Evolutionary conservation across 805 yeast genomes (phyloP), one percentile per base, ranked within the genome.

Genomic region (Huiozyma naganishii): DNA sequence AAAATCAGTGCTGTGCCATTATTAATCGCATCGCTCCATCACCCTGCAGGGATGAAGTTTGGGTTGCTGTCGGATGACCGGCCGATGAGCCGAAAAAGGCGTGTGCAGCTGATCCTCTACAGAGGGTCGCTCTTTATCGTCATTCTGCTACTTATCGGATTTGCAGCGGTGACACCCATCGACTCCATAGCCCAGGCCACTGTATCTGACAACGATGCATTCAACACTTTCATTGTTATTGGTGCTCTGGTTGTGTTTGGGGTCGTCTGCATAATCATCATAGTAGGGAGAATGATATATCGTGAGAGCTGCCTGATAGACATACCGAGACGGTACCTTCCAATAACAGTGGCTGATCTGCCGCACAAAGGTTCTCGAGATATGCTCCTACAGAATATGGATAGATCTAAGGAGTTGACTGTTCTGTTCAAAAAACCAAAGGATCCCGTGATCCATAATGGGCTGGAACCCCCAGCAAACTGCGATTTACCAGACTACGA

Each of bases 161-260:
- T 88, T 44, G 67, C 79, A 28, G 68, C 84, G 1, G 83, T 83
- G 7, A 68, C 90, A 0, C 95, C 95, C 0, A 74, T 87, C 11
- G 97, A 90, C 61, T 77, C 87, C 29, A 77, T 88, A 47, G 70
- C 71, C 0, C 80, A 74, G 54, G 74, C 79, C 6, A 68, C 77
- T 3, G 67, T 68, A 6, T 64, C 76, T 4, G 63, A 70, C 9
- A 74, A 76, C 47, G 76, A 83, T 52, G 92, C 85, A 1, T 68
- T 85, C 58, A 86, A 88, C 58, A 76, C 90, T 3, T 80, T 89
- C 48, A 85, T 89, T 46, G 85, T 88, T 17, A 77, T 84, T 6
- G 74, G 79, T 38, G 86, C 83, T 6, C 71, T 84, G 53, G 85
- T 79, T 2, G 63, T 77, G 1, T 77, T 84, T 49, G 66, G 78